Conservation (phyloP, 2,329 filamentous ascomycete genomes). For the Trichoderma sp. region DNA sequence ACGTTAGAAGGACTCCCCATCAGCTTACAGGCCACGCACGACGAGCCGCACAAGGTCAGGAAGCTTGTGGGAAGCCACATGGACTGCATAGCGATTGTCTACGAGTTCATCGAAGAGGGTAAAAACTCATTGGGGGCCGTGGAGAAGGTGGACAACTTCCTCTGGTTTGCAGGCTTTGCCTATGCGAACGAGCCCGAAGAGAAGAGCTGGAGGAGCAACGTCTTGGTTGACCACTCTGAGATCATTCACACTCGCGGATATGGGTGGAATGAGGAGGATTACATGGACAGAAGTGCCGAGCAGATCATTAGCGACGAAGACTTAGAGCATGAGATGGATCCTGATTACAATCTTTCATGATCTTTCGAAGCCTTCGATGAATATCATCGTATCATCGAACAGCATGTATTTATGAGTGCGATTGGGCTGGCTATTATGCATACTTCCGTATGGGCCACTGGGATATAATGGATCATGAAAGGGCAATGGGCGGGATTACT, state of each 20-base stretch:
- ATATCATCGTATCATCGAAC: background rate
- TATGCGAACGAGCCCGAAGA: background rate
- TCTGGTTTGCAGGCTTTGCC: conserved; percentile 13
- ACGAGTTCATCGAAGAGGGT: conserved; percentile 11
- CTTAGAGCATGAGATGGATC: too few species aligned
- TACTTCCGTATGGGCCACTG: background rate
- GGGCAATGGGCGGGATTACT: background rate
- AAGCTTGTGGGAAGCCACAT: background rate
- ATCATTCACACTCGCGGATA: background rate
- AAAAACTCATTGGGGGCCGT: background rate
- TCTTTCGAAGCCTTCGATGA: background rate
- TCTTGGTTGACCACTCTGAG: conserved; percentile 8
- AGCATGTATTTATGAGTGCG: background rate
- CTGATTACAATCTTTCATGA: background rate
- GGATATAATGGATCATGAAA: background rate
- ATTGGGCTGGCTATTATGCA: background rate
- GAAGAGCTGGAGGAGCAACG: conserved; percentile 5
- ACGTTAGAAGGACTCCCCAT: background rate
- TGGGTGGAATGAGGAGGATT: background rate
- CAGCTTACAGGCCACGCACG: background rate
- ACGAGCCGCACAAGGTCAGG: background rate
- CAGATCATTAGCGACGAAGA: background rate
- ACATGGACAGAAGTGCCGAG: background rate
- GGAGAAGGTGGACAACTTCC: conserved; percentile 5
- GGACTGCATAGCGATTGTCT: conserved; percentile 2